phyloP scores from a whole-genome alignment of 2,329 filamentous ascomycete species.

The Fusarium xyrophilum region DNA sequence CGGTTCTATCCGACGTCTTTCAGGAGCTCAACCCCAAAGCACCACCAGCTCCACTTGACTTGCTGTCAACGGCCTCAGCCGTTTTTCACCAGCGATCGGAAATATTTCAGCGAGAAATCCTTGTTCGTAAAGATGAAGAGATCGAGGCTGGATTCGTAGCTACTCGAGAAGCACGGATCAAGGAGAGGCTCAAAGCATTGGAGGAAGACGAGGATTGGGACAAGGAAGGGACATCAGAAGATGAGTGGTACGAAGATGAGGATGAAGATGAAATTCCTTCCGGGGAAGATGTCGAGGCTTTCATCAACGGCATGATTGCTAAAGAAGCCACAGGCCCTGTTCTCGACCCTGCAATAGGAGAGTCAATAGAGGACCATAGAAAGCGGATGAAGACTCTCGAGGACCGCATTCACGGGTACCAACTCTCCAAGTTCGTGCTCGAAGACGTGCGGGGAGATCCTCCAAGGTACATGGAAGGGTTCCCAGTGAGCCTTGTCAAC shows the following conservation, averaged over 20 bases:
- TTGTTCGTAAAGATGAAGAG: neutral
- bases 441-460: slow-evolving; percentile 3
- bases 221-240: neutral
- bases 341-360: neutral
- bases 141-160: neutral
- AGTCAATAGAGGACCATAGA: slow-evolving; percentile 6
- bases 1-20: neutral
- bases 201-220: neutral
- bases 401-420: slow-evolving; percentile 10
- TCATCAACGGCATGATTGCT: slow-evolving; percentile 12
- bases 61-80: slow-evolving; percentile 16
- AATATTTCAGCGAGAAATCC: neutral
- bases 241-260: neutral
- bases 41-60: slow-evolving; percentile 11
- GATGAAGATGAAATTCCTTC: neutral
- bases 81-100: slow-evolving; percentile 8
- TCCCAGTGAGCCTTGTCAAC: slow-evolving; percentile 32
- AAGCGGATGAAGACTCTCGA: slow-evolving; percentile 25
- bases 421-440: slow-evolving; percentile 1
- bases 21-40: neutral
- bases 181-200: neutral
- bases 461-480: slow-evolving; percentile 42
- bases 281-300: slow-evolving; percentile 11
- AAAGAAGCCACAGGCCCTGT: slow-evolving; percentile 3
- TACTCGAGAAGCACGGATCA: neutral